Evolutionary conservation across 2,329 filamentous ascomycete genomes (phyloP).

Genomic region (Teratosphaeria nubilosa): DNA sequence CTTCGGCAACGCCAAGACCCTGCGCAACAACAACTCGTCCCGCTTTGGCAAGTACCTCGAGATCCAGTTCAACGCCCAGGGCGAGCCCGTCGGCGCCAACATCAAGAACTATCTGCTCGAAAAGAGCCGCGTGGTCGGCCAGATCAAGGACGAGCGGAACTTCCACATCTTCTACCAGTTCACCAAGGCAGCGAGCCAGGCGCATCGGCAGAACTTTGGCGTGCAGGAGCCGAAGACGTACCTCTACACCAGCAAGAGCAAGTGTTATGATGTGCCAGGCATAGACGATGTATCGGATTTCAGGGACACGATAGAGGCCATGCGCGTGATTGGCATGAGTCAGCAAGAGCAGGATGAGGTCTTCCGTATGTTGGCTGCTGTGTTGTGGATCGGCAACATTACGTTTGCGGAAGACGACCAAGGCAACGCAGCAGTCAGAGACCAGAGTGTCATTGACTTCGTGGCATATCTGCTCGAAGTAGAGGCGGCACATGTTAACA

Average conservation of each 20-base stretch:
- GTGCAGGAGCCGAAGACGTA: constrained; percentile 89
- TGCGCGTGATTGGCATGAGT: constrained; percentile 83
- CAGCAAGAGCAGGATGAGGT: constrained; percentile 91
- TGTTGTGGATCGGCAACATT: constrained; percentile 92
- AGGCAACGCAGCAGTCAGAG: constrained; percentile 75
- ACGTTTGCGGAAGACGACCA: constrained; percentile 81
- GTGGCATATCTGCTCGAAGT: constrained; percentile 89
- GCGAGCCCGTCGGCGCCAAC: constrained; percentile 89
- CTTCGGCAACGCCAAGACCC: constrained; percentile 95
- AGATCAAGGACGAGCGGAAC: constrained; percentile 91
- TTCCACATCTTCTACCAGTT: constrained; percentile 99
- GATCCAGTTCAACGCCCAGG: constrained; percentile 84
- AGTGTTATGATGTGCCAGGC: constrained; percentile 87
- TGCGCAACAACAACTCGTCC: constrained; percentile 97
- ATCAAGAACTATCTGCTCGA: constrained; percentile 98
- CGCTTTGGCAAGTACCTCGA: constrained; percentile 98
- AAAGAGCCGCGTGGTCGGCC: constrained; percentile 87
- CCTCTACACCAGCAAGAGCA: constrained; percentile 83
- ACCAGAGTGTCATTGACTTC: constrained; percentile 89
- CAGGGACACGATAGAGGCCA: constrained; percentile 81
- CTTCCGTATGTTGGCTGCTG: constrained; percentile 84
- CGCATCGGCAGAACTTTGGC: constrained; percentile 80
- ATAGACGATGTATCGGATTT: constrained; percentile 89
- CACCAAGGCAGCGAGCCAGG: constrained; percentile 81
- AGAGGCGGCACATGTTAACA: constrained; percentile 66